These are phyloP conservation scores for Phytophthora aleatoria DNA, from an alignment of 352 stramenopile genomes.

Conservation along the genomic window DNA sequence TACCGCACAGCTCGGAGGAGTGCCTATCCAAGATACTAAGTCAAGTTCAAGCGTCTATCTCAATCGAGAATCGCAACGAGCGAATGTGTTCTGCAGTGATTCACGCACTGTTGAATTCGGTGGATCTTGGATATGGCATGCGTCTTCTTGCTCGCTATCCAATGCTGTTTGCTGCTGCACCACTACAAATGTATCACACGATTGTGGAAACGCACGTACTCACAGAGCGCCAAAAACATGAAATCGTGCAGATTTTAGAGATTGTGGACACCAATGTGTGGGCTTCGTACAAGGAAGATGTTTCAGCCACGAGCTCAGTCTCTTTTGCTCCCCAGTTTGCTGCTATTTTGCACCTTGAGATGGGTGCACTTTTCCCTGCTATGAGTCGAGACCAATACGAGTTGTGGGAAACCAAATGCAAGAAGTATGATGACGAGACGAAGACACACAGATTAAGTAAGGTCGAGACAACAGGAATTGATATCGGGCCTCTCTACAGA, in stretches of 20 bases:
- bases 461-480: conserved; percentile 8
- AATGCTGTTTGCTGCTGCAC: conserved; percentile 64
- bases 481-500: conserved; percentile 10
- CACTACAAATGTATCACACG: conserved; percentile 77
- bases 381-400: conserved; percentile 57
- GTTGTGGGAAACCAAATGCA: conserved; percentile 58
- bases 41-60: conserved; percentile 52
- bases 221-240: conserved; percentile 62
- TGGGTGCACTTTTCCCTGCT: conserved; percentile 40
- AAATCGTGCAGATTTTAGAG: conserved; percentile 78
- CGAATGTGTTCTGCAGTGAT: conserved; percentile 64
- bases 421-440: conserved; percentile 52
- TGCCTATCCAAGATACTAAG: conserved; percentile 53
- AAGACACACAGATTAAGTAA: conserved; percentile 19
- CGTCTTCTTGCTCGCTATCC: conserved; percentile 62
- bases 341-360: conserved; percentile 72
- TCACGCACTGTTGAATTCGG: conserved; percentile 68
- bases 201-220: conserved; percentile 79
- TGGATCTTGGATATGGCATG: conserved; percentile 63
- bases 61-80: conserved; percentile 50
- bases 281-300: conserved; percentile 76
- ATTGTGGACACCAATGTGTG: conserved; percentile 84
- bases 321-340: conserved; percentile 75
- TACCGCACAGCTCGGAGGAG: conserved; percentile 32
- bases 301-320: conserved; percentile 45